Evolutionary conservation across 371 early-diverging fungal genomes (phyloP).

Genomic region (Mortierella sp.): DNA sequence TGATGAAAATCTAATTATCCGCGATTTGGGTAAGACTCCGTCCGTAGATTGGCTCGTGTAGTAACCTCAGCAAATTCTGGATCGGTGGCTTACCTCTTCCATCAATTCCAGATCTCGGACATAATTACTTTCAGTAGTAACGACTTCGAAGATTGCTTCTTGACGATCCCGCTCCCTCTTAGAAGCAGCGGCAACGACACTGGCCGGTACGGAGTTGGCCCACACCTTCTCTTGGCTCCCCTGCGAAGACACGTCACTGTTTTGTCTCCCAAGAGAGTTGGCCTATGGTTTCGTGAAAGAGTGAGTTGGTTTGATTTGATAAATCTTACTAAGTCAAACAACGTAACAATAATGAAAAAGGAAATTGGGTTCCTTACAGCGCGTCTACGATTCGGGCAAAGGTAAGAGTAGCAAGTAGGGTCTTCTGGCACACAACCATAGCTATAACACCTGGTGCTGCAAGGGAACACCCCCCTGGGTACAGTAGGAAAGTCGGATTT

Average conservation of each 20-base stretch:
- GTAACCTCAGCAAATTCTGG: not conserved
- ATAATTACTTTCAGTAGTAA: constrained; percentile 91
- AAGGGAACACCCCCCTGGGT: constrained; percentile 46
- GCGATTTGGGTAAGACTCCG: too few relatives aligned
- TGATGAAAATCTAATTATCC: constrained; percentile 70
- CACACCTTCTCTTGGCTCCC: constrained; percentile 63
- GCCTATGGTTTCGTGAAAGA: constrained; percentile 12
- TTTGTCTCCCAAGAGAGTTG: constrained; percentile 33
- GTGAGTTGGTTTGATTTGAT: not conserved
- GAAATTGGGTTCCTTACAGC: constrained; percentile 24
- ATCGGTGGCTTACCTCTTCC: constrained; percentile 67
- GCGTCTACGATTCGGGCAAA: constrained; percentile 45
- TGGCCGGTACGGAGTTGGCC: constrained; percentile 74
- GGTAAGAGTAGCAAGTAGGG: constrained; percentile 49
- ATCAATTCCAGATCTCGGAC: constrained; percentile 84
- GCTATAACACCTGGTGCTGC: constrained; percentile 42
- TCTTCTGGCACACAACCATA: constrained; percentile 42
- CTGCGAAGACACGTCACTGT: constrained; percentile 37
- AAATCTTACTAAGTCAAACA: not conserved
- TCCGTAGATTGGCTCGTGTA: not conserved
- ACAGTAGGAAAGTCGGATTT: constrained; percentile 44
- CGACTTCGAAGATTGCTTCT: constrained; percentile 93
- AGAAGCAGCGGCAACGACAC: constrained; percentile 78
- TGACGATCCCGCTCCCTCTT: constrained; percentile 87
- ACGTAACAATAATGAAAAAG: not conserved